Percentiles rank a stretch among this genome's conserved stretches.
Evolutionary conservation across 345 rosid genomes (phyloP).

Genomic region (Populus nigra): DNA sequence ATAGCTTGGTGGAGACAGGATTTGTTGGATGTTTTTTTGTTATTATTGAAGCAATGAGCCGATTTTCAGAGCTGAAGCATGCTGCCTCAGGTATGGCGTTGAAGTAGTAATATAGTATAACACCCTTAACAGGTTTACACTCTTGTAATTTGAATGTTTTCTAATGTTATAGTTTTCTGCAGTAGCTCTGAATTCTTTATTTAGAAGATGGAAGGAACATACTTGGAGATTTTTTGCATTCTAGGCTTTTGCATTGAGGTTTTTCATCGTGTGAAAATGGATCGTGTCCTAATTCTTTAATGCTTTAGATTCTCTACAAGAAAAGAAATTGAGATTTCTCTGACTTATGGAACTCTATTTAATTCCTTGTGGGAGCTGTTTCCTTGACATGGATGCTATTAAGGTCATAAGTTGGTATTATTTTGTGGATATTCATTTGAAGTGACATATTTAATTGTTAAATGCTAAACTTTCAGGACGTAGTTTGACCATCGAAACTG

Average conservation of each 20-base stretch:
- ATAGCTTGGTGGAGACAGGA: slow-evolving; percentile 12
- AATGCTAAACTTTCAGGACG: not conserved
- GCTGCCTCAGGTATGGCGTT: slow-evolving; percentile 51
- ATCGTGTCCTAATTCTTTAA: not conserved
- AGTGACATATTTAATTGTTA: not conserved
- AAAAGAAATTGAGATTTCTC: not conserved
- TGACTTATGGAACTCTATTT: not conserved
- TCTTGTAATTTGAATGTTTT: not conserved
- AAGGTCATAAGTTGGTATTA: not conserved
- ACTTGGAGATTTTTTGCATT: slow-evolving; percentile 4
- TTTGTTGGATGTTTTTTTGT: slow-evolving; percentile 44
- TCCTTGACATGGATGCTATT: not conserved
- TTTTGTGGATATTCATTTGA: not conserved
- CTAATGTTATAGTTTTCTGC: not conserved
- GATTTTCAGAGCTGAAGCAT: slow-evolving; percentile 41
- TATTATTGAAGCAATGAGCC: slow-evolving; percentile 56
- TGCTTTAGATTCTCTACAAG: not conserved
- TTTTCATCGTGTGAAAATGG: not conserved
- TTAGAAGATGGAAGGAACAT: not conserved
- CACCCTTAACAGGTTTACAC: not conserved
- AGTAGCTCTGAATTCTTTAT: not conserved
- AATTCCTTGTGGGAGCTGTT: not conserved
- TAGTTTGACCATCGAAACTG: not conserved
- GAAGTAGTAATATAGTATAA: not conserved
- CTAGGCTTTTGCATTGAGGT: not conserved